A percentile compares a stretch with the other conserved stretches of the same genome.
phyloP scores from a whole-genome alignment of 2,329 filamentous ascomycete genomes.

The Amesomyces nigricolor region DNA sequence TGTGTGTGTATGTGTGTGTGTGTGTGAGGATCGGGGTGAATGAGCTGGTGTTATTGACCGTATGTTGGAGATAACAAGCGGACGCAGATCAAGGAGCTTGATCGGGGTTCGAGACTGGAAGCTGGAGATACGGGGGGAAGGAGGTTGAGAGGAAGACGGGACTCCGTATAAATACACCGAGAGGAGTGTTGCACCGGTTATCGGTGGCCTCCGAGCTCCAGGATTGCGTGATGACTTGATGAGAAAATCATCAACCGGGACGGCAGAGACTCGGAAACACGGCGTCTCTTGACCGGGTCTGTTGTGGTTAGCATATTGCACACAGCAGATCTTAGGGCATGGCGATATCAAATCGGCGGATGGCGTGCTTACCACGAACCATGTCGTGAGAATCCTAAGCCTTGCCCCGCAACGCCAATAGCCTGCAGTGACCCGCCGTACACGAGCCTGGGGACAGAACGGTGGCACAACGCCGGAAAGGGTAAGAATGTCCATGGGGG shows the following conservation, averaged over 20 bases:
- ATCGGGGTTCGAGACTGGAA: background rate
- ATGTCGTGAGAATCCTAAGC: conserved; percentile 5
- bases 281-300: background rate
- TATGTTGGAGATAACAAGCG: background rate
- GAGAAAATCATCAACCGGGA: background rate
- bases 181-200: background rate
- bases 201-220: background rate
- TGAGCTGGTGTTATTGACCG: background rate
- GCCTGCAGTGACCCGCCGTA: background rate
- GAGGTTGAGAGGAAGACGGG: too few species aligned
- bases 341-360: conserved; percentile 17
- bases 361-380: conserved; percentile 22
- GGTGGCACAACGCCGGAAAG: too few species aligned
- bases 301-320: background rate
- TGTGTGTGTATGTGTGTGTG: background rate
- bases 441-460: too few species aligned
- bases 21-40: background rate
- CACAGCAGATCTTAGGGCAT: conserved; percentile 5
- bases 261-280: background rate
- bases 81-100: background rate
- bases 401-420: conserved; percentile 12
- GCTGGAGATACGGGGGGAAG: too few species aligned
- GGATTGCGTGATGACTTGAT: conserved; percentile 3
- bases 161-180: background rate
- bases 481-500: too few species aligned